phyloP scores from a whole-genome alignment of 164 flowering plant genomes.

The Stephania yunnanensis region DNA sequence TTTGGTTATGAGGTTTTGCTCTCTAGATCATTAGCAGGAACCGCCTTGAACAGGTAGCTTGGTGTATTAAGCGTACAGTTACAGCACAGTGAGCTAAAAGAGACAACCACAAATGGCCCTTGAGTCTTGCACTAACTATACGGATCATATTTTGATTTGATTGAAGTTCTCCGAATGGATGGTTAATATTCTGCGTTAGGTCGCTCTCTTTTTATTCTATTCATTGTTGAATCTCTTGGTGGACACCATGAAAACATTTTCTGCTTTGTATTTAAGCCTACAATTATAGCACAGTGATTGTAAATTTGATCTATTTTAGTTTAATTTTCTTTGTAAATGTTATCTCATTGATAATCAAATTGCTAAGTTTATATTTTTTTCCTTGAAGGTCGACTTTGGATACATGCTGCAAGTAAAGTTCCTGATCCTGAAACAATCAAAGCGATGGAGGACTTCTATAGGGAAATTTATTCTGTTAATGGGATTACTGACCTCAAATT shows the following conservation, averaged over 20 bases:
- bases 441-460: slow-evolving; percentile 92
- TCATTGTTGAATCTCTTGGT: neutral
- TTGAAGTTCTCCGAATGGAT: neutral
- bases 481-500: slow-evolving; percentile 80
- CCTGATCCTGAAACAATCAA: slow-evolving; percentile 80
- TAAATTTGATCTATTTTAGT: neutral
- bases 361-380: slow-evolving; percentile 10
- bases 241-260: neutral
- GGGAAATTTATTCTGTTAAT: slow-evolving; percentile 78
- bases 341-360: neutral
- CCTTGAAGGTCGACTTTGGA: slow-evolving; percentile 86
- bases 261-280: neutral
- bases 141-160: neutral
- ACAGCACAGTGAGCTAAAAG: too few species aligned
- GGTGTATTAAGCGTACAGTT: too few species aligned
- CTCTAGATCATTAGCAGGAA: neutral
- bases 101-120: too few species aligned
- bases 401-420: slow-evolving; percentile 93
- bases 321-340: neutral
- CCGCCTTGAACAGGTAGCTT: neutral
- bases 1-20: neutral
- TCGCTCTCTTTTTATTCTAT: neutral
- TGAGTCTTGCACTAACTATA: too few species aligned
- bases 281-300: neutral
- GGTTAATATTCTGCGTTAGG: neutral